Evolutionary conservation across 2,329 filamentous ascomycete genomes (phyloP), one percentile per base, ranked within the genome.

Genomic region (Alternaria brassicae): DNA sequence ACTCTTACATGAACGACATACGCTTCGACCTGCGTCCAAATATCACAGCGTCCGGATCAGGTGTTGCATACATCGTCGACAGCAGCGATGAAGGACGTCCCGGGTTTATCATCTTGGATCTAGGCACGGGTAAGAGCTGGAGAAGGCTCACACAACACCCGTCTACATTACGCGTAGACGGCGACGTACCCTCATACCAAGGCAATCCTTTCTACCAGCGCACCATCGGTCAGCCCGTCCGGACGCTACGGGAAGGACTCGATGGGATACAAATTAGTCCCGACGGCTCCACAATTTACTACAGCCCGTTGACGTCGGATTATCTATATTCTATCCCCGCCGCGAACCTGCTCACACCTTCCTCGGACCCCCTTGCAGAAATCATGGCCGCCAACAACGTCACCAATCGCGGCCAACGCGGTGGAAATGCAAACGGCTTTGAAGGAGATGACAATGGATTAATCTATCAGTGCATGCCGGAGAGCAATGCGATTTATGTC

Each of bases 41-140:
- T 32, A 40, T 79, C 12, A 81, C 79, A 0, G 58, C 73, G n/a
- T 77, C 76, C 6, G 80, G 81, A 10, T 62, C 78, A 36, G 82
- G 82, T 15, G 66, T 84, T 10, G 82, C 81, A 2, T 85, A 85
- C 67, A 83, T 85, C 62, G 83, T 82, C 32, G 83, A 85, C 67
- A 81, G 78, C 55, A 81, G 77, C 56, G 67, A 72, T 47, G 79
- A 83, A 70, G 69, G 69, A 2, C 79, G 79, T 34, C 84, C 83
- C 32, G 83, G 79, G 4, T 78, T 85, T 56, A 77, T 85, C 53
- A 72, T 83, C 10, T 81, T 82, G 28, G 83, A 85, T 60, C 79
- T 84, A 10, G 80, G 79, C 10, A 80, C 79, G 0, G 81, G 80
- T 2, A 72, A 81, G 57, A 78, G 78, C 55, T 85, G 82, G 82